Percentiles rank a stretch among this genome's conserved stretches.
Conservation (phyloP, 371 early-diverging fungal species). For the Haplosporangium sp. region DNA sequence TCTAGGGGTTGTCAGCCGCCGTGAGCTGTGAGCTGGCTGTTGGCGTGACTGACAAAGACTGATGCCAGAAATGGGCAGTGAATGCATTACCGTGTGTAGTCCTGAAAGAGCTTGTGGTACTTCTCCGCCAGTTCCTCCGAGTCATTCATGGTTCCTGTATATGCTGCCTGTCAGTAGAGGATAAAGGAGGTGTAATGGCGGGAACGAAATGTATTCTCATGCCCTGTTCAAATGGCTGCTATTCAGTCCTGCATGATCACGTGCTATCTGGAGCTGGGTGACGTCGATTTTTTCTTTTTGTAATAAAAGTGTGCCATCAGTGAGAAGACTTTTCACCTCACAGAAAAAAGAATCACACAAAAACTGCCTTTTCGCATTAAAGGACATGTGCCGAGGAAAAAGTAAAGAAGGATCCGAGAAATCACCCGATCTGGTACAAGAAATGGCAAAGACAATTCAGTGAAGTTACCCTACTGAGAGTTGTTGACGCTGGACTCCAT, state of each 20-base stretch:
- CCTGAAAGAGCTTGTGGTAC: slow-evolving; percentile 68
- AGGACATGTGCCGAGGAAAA: slow-evolving; percentile 49
- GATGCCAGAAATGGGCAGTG: no score
- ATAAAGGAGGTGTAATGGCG: neutral
- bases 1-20: no score
- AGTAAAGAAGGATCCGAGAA: slow-evolving; percentile 22
- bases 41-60: no score
- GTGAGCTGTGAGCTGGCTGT: no score
- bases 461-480: slow-evolving; percentile 44
- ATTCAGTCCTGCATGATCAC: slow-evolving; percentile 2
- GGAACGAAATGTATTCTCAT: neutral
- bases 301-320: neutral
- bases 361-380: slow-evolving; percentile 51
- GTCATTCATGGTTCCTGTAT: slow-evolving; percentile 33
- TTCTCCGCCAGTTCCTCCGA: slow-evolving; percentile 72
- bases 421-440: slow-evolving; percentile 40
- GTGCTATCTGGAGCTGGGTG: slow-evolving; percentile 2
- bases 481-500: slow-evolving; percentile 44
- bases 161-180: neutral
- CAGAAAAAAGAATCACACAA: slow-evolving; percentile 49
- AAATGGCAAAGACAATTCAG: slow-evolving; percentile 35
- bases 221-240: neutral
- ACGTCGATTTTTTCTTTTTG: slow-evolving; percentile 4
- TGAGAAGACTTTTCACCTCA: slow-evolving; percentile 5
- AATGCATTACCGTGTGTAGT: slow-evolving; percentile 66